Conservation (phyloP, 1,284 basidiomycete genomes). For the Crepidotus sp. region DNA sequence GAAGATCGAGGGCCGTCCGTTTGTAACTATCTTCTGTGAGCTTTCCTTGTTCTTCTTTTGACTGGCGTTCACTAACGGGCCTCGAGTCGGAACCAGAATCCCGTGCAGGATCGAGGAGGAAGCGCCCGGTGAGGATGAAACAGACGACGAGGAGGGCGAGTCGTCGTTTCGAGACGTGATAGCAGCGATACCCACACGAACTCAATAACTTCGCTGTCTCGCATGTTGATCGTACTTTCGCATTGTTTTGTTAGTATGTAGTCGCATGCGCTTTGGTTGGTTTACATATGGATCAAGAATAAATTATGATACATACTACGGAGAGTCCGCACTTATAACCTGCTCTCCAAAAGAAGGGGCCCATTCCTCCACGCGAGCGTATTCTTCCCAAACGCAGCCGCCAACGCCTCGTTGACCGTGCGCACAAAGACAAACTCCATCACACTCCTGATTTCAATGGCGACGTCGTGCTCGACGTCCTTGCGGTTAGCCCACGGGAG, state of each 20-base stretch:
- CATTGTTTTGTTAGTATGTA: not conserved
- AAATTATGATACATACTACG: not conserved
- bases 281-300: not conserved
- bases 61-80: not conserved
- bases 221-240: not conserved
- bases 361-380: constrained; percentile 48
- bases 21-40: constrained; percentile 14
- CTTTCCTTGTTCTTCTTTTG: not conserved
- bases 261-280: not conserved
- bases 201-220: not conserved
- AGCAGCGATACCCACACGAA: constrained; percentile 9
- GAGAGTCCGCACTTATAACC: constrained; percentile 29
- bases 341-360: constrained; percentile 44
- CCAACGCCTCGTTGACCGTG: constrained; percentile 71
- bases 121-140: not conserved
- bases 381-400: constrained; percentile 70
- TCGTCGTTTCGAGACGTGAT: constrained; percentile 6
- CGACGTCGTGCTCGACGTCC: constrained; percentile 79
- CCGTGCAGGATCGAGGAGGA: not conserved
- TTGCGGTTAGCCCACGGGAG: constrained; percentile 77
- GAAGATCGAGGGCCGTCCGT: constrained; percentile 6
- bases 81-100: constrained; percentile 8
- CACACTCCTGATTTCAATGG: constrained; percentile 57
- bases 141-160: constrained; percentile 7
- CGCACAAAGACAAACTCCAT: constrained; percentile 76